phyloP scores from a whole-genome alignment of 2,329 filamentous ascomycete species.

The Sclerotinia borealis region DNA sequence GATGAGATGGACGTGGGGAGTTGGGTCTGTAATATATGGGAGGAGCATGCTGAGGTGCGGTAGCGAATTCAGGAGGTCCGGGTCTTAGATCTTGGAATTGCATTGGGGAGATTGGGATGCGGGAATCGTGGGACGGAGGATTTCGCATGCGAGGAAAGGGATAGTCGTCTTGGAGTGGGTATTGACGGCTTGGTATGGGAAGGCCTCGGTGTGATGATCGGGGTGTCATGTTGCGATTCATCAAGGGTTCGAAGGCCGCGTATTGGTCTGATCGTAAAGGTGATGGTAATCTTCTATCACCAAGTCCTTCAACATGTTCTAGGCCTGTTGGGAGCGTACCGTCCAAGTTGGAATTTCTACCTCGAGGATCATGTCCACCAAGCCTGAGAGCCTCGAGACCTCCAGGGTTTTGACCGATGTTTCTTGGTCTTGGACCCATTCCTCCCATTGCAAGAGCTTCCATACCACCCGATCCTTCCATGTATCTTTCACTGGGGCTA shows the following conservation, averaged over 20 bases:
- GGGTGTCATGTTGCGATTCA: neutral
- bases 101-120: neutral
- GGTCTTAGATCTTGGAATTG: constrained; percentile 6
- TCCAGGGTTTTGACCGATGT: neutral
- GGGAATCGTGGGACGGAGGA: neutral
- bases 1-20: neutral
- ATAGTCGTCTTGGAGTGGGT: neutral
- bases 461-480: neutral
- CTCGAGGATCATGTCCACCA: neutral
- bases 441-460: neutral
- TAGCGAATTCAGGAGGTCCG: neutral
- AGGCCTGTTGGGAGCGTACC: neutral
- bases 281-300: neutral
- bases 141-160: neutral
- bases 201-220: neutral
- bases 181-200: neutral
- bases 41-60: neutral
- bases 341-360: neutral
- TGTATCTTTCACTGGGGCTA: neutral
- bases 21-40: neutral
- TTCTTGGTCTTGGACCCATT: neutral
- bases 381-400: neutral
- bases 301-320: neutral
- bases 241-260: neutral
- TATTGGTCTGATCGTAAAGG: neutral